Base-by-base conservation (phyloP, 495 filamentous ascomycete species). In the Penicillium canescens region DNA sequence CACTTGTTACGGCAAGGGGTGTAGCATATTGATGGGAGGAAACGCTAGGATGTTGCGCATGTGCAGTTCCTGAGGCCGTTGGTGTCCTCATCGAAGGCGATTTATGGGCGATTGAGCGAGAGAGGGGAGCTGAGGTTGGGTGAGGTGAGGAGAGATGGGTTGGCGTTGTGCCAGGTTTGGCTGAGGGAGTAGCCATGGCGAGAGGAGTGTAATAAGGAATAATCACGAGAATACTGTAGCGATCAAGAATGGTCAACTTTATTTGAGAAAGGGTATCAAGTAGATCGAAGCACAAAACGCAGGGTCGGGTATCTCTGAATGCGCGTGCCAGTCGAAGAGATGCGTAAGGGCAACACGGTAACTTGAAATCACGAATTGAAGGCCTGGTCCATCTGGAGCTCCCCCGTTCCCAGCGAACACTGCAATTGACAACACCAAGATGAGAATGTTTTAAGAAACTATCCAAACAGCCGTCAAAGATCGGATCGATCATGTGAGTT, bases 111-210 rank as follows among this genome's bases (percentile, higher is more conserved):
- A 77, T 60, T 7, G 70, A 67, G 16, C 73, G 69, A 40, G 68
- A 57, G 57, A 76, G 67, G 43, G 71, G 63, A n/a, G 64, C 65
- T 21, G 67, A 68, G 6, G 72, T 63, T 6, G 73, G 74, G 42
- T 68, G 73, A 31, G 76, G 76, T 14, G 76, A 78, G 11, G 75
- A 71, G 35, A 76, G 63, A 53, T 78, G 69, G n/a, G 72, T 76
- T 14, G 76, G 76, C 35, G 76, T 78, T 33, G 76, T 66, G 39
- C 61, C 76, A 14, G 69, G 73, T 51, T 75, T 78, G 42, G 72
- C 74, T 18, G 73, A 76, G 9, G 75, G 75, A 28, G 75, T 78
- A 37, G 75, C 74, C 75, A 78, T 78, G 54, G 21, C 55, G 16
- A 38, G 39, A 46, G 2, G 10, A 31, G 8, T 8, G 28, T 31